Conservation (phyloP, 225 moss, liverwort and hornwort genomes). For the Polytrichum commune region DNA sequence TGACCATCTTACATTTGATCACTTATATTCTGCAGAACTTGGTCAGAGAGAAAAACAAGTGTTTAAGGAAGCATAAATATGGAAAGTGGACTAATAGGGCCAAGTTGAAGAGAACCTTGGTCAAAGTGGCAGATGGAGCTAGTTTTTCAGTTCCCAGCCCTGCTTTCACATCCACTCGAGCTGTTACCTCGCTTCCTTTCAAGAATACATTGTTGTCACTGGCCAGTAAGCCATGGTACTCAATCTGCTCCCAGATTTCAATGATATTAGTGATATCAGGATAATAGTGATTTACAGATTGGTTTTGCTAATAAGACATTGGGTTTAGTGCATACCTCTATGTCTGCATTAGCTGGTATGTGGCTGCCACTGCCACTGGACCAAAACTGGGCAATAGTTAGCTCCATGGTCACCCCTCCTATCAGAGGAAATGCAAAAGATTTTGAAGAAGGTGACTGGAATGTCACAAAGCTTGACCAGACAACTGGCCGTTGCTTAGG, state of each 20-base stretch:
- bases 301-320: neutral
- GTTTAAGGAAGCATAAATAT: neutral
- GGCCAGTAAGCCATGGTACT: constrained; percentile 84
- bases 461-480: constrained; percentile 71
- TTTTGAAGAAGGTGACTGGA: constrained; percentile 71
- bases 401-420: constrained; percentile 96
- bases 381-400: constrained; percentile 94
- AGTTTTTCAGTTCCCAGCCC: constrained; percentile 71
- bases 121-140: constrained; percentile 74
- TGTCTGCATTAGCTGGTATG: constrained; percentile 60
- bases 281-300: too few relatives aligned
- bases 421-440: constrained; percentile 75
- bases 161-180: constrained; percentile 87
- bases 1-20: too few relatives aligned
- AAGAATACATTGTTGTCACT: constrained; percentile 63
- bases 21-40: too few relatives aligned
- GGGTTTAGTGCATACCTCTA: constrained; percentile 46
- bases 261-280: constrained; percentile 6
- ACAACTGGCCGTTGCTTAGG: constrained; percentile 76
- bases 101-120: constrained; percentile 38
- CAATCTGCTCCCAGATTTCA: constrained; percentile 54
- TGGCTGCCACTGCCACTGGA: constrained; percentile 96
- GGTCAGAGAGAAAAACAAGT: neutral
- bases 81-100: too few relatives aligned
- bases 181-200: constrained; percentile 64